Evolutionary conservation across 768 basidiomycete genomes (phyloP).

Genomic region (Galerina sulciceps): DNA sequence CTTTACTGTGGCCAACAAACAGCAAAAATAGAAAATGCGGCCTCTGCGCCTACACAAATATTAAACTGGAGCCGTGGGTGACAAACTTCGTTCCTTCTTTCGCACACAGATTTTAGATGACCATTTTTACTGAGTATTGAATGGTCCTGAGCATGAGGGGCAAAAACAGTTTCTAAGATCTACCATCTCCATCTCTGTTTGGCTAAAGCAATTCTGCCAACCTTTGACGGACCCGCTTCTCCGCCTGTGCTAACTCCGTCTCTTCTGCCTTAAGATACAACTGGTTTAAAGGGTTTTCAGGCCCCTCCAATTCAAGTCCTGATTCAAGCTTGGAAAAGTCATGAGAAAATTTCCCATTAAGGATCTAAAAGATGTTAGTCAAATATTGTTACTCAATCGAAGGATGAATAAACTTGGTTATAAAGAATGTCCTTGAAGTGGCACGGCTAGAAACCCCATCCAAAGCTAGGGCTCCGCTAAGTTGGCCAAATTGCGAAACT

Average conservation of each 20-base stretch:
- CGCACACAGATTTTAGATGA: no score
- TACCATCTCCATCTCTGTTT: neutral
- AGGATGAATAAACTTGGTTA: conserved; percentile 45
- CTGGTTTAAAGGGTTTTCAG: conserved; percentile 56
- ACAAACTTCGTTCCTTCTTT: no score
- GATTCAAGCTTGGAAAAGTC: conserved; percentile 60
- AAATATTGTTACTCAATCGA: no score
- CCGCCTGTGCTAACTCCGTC: conserved; percentile 59
- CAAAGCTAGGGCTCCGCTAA: conserved; percentile 58
- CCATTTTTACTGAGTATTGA: no score
- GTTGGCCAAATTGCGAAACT: conserved; percentile 66
- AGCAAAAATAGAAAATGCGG: no score
- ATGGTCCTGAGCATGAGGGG: no score
- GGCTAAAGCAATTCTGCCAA: conserved; percentile 42
- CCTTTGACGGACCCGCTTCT: conserved; percentile 58
- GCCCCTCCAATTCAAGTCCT: conserved; percentile 59
- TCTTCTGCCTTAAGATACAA: conserved; percentile 55
- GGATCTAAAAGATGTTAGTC: conserved; percentile 37
- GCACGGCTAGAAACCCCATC: conserved; percentile 51
- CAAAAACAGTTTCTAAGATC: no score
- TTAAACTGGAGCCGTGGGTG: no score
- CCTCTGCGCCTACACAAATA: no score
- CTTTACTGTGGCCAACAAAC: no score
- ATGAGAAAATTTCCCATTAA: conserved; percentile 61
- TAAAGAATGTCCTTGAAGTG: conserved; percentile 65